These are phyloP conservation scores for Daedaleopsis sinensis DNA, from an alignment of 768 basidiomycete genomes.

Conservation along the genomic window DNA sequence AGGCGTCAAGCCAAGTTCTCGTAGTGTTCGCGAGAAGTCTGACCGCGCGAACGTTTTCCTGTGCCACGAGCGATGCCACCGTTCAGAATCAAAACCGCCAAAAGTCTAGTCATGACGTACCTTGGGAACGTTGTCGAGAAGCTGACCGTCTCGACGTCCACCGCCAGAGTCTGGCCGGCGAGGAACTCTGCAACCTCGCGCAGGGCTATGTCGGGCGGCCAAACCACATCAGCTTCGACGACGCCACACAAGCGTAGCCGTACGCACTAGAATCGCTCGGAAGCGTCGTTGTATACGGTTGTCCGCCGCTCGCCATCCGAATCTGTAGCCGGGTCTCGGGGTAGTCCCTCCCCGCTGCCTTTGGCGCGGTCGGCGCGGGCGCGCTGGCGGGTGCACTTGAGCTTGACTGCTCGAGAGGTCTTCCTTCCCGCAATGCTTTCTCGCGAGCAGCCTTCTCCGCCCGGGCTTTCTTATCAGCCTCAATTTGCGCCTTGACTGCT, in stretches of 20 bases:
- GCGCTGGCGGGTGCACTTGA: constrained; percentile 36
- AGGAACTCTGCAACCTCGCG: constrained; percentile 87
- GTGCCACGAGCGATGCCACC: neutral
- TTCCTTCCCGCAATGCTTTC: constrained; percentile 88
- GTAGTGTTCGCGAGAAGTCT: constrained; percentile 81
- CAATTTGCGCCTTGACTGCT: constrained; percentile 91
- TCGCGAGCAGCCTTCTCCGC: constrained; percentile 88
- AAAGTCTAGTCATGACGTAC: constrained; percentile 40
- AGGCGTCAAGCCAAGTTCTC: constrained; percentile 86
- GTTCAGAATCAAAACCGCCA: neutral
- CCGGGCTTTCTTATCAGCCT: constrained; percentile 87
- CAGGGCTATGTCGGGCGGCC: constrained; percentile 53
- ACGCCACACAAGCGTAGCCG: neutral
- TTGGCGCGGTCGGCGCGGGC: constrained; percentile 38
- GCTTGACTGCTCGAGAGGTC: constrained; percentile 31
- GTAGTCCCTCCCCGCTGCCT: constrained; percentile 69
- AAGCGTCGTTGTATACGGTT: constrained; percentile 79
- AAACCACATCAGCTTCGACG: neutral
- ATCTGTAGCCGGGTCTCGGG: constrained; percentile 91
- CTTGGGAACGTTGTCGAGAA: constrained; percentile 86
- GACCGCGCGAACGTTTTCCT: constrained; percentile 77
- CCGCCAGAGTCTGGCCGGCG: constrained; percentile 68
- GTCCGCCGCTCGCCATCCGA: constrained; percentile 78
- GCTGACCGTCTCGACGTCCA: constrained; percentile 78
- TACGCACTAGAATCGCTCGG: constrained; percentile 77